Evolutionary conservation across 306 rosid species (phyloP), one percentile per base, ranked within the genome.

Genomic region (Fragaria vesca): DNA sequence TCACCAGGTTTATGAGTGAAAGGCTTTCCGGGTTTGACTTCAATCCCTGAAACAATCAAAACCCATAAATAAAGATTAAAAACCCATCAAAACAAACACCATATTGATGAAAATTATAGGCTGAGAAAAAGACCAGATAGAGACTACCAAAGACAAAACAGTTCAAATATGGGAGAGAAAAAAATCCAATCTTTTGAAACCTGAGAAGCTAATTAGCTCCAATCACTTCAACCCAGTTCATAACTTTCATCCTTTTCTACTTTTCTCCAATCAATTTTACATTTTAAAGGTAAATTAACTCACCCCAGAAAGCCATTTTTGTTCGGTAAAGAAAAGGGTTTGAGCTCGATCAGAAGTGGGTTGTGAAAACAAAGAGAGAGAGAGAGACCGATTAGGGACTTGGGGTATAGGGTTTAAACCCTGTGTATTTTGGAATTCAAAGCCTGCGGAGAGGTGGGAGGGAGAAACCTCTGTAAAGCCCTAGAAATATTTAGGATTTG

Each of bases 231-330:
- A n/a, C 67, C 55, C 4, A 12, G 47, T 12, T 42, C 50, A 61
- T 26, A 11, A 61, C 34, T 4, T 12, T 40, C 45, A 34, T n/a
- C 8, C 24, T 58, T 21, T 30, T 11, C 0, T 52, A 72, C 63
- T 51, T 32, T 15, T 10, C 4, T 34, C 28, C 42, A 63, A 63
- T 63, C 36, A 60, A 24, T 10, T 60, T 60, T 10, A 57, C 17
- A 55, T 21, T 18, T 24, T 20, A 0, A 20, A 0, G n/a, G 11
- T 30, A 28, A 30, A 30, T 2, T 32, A 10, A 67, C 74, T 81
- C 81, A 88, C 96, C 97, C 97, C 97, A 93, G 83, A 93, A 91
- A 78, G 96, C 89, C 97, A 93, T 93, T 76, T n/a, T 8, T 18
- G 5, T 26, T 18, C 8, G 17, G 5, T 15, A 9, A 38, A 63